Base-by-base conservation (phyloP, 345 rosid genomes). In the Aquilaria yunnanensis region DNA sequence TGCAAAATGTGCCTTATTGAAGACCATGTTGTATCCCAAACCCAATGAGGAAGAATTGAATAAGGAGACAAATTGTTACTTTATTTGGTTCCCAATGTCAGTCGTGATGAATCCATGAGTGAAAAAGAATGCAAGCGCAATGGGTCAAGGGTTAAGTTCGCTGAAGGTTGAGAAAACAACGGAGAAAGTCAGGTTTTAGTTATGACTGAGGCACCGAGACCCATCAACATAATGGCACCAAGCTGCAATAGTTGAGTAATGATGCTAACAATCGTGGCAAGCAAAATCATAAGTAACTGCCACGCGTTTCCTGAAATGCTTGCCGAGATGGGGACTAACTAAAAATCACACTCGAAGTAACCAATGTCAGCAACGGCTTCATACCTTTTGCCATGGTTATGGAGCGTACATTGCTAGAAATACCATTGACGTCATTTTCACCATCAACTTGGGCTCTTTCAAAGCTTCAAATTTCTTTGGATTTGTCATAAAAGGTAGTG, bases 161-260 rank as follows among this genome's bases (percentile, higher is more conserved):
- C 96, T 97, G 62, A 95, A 95, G 32, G 98, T 94, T 9, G 99
- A 95, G 88, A 95, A 95, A 0, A 97, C 99, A 0, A 97, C 98
- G 2, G 96, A 13, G 77, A 95, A 95, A 0, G 98, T 79, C 2
- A 95, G 77, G 99, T 95, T 73, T 91, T 91, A 51, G 99, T 91
- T 33, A 95, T 83, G 11, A 95, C 99, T 7, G 96, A 80, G 6
- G 98, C 98, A 0, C 98, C 98, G 9, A 95, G 78, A 6, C 99
- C 99, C 71, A 95, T 57, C 13, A 95, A 63, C 30, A 96, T 97
- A 1, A 95, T 97, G 4, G 99, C 99, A 7, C 99, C 99, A 12
- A 95, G 89, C 0, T 97, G 99, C 11, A 95, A 81, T 0, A 97
- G 99, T 61, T 95, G 99, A 4, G 99, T 84, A 64, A 95, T 95